Evolutionary conservation across 2,329 filamentous ascomycete species (phyloP).

Genomic region (Fusarium concolor): DNA sequence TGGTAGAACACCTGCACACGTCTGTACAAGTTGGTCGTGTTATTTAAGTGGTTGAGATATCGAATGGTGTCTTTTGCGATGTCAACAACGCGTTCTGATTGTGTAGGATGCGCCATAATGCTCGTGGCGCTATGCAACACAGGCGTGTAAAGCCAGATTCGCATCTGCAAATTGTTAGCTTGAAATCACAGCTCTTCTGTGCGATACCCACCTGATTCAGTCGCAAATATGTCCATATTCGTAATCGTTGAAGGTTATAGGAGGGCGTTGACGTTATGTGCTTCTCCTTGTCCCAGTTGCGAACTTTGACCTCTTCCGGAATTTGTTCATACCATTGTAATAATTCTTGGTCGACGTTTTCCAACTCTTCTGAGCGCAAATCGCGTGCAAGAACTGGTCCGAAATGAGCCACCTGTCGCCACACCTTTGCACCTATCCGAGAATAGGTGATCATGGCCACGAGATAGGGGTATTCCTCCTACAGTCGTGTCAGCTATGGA

Average conservation of each 20-base stretch:
- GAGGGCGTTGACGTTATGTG: constrained; percentile 66
- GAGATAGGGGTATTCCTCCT: constrained; percentile 75
- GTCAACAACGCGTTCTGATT: constrained; percentile 80
- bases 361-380: constrained; percentile 79
- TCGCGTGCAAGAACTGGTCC: constrained; percentile 71
- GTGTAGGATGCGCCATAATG: constrained; percentile 79
- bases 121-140: constrained; percentile 86
- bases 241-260: constrained; percentile 77
- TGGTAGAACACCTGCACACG: constrained; percentile 82
- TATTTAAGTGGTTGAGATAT: constrained; percentile 77
- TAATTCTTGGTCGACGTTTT: constrained; percentile 84
- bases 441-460: constrained; percentile 88
- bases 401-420: constrained; percentile 80
- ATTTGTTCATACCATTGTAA: constrained; percentile 87
- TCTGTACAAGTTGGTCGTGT: constrained; percentile 77
- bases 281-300: constrained; percentile 67
- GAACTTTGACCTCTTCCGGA: constrained; percentile 69
- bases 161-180: constrained; percentile 62
- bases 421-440: constrained; percentile 85
- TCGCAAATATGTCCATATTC: constrained; percentile 86
- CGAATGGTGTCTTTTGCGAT: constrained; percentile 82
- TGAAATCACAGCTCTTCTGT: too few species aligned
- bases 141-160: constrained; percentile 88
- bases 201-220: constrained; percentile 73
- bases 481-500: constrained; percentile 33